Evolutionary conservation across 495 filamentous ascomycete species (phyloP).

Genomic region (Entonaema liquescens): DNA sequence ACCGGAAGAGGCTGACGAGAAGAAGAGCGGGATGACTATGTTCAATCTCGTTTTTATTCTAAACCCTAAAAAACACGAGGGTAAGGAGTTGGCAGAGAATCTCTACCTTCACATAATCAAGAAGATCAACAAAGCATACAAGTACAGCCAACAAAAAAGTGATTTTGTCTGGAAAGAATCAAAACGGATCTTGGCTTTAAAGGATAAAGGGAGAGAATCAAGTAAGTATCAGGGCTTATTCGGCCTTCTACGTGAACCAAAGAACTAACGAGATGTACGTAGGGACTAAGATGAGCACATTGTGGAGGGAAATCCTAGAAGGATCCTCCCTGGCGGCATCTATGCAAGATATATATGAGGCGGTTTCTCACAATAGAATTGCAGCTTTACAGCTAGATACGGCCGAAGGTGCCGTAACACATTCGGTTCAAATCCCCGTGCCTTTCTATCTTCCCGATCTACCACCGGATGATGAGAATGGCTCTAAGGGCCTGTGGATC

Average conservation of each 20-base stretch:
- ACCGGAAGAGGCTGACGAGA: slow-evolving; percentile 61
- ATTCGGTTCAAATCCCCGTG: slow-evolving; percentile 87
- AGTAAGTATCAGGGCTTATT: slow-evolving; percentile 56
- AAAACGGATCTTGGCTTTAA: slow-evolving; percentile 76
- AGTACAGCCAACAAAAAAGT: slow-evolving; percentile 86
- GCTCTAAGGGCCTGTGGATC: slow-evolving; percentile 77
- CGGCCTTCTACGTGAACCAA: slow-evolving; percentile 6
- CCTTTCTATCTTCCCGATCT: slow-evolving; percentile 78
- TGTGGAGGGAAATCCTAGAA: slow-evolving; percentile 76
- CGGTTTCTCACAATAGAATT: slow-evolving; percentile 83
- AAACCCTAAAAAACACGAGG: slow-evolving; percentile 78
- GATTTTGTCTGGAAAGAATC: slow-evolving; percentile 90
- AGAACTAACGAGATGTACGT: slow-evolving; percentile 18
- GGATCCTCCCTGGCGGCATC: slow-evolving; percentile 83
- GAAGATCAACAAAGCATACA: slow-evolving; percentile 87
- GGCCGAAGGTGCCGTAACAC: slow-evolving; percentile 59
- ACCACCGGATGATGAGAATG: slow-evolving; percentile 69
- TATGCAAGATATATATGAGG: slow-evolving; percentile 80
- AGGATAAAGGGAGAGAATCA: slow-evolving; percentile 80
- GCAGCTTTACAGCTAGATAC: slow-evolving; percentile 65
- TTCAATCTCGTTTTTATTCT: slow-evolving; percentile 96
- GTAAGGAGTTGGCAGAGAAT: slow-evolving; percentile 74
- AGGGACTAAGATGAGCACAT: slow-evolving; percentile 62
- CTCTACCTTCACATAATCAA: slow-evolving; percentile 89
- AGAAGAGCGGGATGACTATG: slow-evolving; percentile 80